These are phyloP conservation scores for Tuber magnatum DNA, from an alignment of 495 filamentous ascomycete genomes.

Conservation along the genomic window DNA sequence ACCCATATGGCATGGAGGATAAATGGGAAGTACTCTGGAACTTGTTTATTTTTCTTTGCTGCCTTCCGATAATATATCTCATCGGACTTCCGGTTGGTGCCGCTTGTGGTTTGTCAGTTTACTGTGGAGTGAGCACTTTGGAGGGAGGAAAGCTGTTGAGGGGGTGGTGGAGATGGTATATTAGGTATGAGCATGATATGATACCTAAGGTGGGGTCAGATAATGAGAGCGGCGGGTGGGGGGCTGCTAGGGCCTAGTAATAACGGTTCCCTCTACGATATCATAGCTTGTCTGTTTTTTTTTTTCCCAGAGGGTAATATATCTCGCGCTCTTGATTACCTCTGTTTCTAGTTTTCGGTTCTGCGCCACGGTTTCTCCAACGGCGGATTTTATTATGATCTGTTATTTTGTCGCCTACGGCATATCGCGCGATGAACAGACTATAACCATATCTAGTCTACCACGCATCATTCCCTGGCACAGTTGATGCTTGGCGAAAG, in stretches of 20 bases:
- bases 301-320: not conserved
- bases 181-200: not conserved
- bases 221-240: not conserved
- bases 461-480: no score
- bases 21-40: not conserved
- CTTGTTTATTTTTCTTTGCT: not conserved
- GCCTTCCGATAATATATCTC: not conserved
- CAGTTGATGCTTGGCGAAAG: no score
- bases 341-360: no score
- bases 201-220: not conserved
- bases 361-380: no score
- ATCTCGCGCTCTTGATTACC: not conserved
- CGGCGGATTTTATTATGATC: no score
- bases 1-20: not conserved
- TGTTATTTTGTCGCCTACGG: no score
- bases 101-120: not conserved
- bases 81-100: not conserved
- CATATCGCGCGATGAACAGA: no score
- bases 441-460: no score
- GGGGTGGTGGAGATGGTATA: conserved; percentile 1
- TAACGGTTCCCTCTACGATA: not conserved
- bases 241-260: not conserved
- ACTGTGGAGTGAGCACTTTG: not conserved
- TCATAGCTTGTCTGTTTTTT: not conserved
- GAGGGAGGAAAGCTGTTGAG: not conserved